Conservation (phyloP, 768 basidiomycete genomes). For the Tremella mesenterica region DNA sequence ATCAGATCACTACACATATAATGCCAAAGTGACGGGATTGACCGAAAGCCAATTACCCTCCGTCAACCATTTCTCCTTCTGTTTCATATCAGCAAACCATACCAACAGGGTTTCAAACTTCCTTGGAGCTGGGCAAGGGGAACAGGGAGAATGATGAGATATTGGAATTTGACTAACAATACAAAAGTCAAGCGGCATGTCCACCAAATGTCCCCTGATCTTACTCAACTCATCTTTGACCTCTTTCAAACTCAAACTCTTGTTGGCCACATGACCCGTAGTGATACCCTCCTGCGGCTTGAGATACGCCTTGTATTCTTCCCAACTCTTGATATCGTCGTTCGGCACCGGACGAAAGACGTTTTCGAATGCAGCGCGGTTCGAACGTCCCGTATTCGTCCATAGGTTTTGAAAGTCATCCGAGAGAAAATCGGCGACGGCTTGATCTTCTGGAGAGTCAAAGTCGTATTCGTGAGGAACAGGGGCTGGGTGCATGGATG, state of each 20-base stretch:
- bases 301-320: conserved; percentile 56
- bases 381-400: conserved; percentile 64
- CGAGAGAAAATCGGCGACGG: conserved; percentile 70
- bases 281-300: conserved; percentile 43
- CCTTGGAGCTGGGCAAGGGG: background rate
- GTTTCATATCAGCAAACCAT: background rate
- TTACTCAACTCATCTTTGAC: conserved; percentile 67
- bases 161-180: conserved; percentile 22
- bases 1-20: conserved; percentile 21
- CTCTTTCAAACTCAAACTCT: conserved; percentile 57
- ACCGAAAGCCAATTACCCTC: conserved; percentile 19
- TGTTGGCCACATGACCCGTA: conserved; percentile 64
- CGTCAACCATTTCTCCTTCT: conserved; percentile 32
- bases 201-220: conserved; percentile 48
- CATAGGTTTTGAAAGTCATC: conserved; percentile 56
- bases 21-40: conserved; percentile 14
- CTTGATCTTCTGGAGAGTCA: conserved; percentile 52
- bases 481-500: conserved; percentile 69
- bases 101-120: too few relatives aligned
- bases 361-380: conserved; percentile 77
- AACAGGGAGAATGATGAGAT: background rate
- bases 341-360: conserved; percentile 74
- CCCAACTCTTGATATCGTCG: conserved; percentile 70
- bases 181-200: conserved; percentile 46
- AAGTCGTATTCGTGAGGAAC: conserved; percentile 61